These are phyloP conservation scores for Flueggea neowawraea DNA, from an alignment of 441 rosid species.

Conservation along the genomic window DNA sequence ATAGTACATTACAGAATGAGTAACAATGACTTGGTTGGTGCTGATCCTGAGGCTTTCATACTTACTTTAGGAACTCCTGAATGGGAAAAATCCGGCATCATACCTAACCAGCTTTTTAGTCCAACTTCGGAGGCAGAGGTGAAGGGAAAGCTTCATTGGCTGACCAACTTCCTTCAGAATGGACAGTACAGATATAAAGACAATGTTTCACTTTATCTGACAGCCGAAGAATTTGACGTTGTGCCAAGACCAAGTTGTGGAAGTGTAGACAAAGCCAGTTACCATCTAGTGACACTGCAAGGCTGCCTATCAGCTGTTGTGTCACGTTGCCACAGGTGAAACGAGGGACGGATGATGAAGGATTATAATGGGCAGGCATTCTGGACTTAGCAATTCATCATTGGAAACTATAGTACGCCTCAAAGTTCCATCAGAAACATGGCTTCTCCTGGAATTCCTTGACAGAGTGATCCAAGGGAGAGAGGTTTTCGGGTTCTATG, in stretches of 20 bases:
- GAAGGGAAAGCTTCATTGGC: conserved; percentile 17
- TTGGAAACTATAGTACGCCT: conserved; percentile 11
- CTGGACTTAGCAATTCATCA: conserved; percentile 10
- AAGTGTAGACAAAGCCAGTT: not conserved
- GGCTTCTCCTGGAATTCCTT: conserved; percentile 5
- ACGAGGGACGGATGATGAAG: conserved; percentile 20
- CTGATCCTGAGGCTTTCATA: conserved; percentile 8
- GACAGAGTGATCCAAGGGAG: conserved; percentile 3
- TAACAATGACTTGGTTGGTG: conserved; percentile 7
- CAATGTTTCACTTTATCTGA: conserved; percentile 11
- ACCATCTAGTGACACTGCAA: conserved; percentile 7
- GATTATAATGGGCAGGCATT: conserved; percentile 8
- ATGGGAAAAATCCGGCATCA: conserved; percentile 10
- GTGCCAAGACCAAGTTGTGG: conserved; percentile 8
- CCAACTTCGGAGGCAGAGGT: conserved; percentile 19
- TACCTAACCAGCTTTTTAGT: conserved; percentile 1
- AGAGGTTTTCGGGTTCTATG: conserved; percentile 6
- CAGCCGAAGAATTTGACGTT: conserved; percentile 6
- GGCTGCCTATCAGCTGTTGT: conserved; percentile 13
- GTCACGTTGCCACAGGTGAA: not conserved
- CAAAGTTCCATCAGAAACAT: not conserved
- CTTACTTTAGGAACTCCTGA: not conserved
- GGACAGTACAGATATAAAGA: not conserved
- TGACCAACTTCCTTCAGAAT: not conserved
- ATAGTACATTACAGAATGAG: conserved; percentile 2